Percentiles rank a stretch among this genome's conserved stretches.
Evolutionary conservation across 1,139 yeast genomes (phyloP).

Genomic region (Suhomyces terraborum): DNA sequence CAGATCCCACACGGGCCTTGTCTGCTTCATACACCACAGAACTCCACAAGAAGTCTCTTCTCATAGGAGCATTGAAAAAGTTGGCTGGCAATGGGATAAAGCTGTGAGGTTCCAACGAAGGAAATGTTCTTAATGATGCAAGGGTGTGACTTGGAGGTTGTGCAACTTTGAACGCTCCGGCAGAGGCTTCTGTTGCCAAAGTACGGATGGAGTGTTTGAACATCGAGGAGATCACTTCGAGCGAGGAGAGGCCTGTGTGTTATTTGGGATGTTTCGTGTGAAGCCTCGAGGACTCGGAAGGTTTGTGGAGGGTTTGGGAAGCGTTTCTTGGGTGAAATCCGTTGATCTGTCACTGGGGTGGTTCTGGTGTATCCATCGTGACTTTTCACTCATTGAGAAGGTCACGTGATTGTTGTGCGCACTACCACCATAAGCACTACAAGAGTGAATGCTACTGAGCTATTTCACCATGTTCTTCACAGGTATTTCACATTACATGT

Average conservation of each 20-base stretch:
- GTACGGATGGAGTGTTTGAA: constrained; percentile 32
- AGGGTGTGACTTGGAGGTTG: constrained; percentile 74
- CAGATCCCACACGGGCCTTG: constrained; percentile 83
- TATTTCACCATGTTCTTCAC: too few relatives aligned
- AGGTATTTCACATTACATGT: not conserved
- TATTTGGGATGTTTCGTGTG: not conserved
- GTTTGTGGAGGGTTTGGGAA: not conserved
- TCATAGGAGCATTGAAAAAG: constrained; percentile 69
- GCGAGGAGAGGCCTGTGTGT: not conserved
- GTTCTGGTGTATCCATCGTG: too few relatives aligned
- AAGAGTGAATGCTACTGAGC: too few relatives aligned
- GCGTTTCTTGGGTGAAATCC: too few relatives aligned
- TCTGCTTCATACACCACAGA: constrained; percentile 94
- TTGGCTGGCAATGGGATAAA: constrained; percentile 74
- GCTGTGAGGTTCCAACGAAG: constrained; percentile 81
- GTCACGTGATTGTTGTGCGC: not conserved
- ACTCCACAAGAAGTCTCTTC: constrained; percentile 92
- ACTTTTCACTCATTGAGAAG: not conserved
- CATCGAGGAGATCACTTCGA: constrained; percentile 18
- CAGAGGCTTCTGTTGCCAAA: constrained; percentile 34
- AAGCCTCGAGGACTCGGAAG: not conserved
- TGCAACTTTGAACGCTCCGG: constrained; percentile 28
- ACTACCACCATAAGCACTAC: too few relatives aligned
- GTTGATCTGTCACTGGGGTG: too few relatives aligned
- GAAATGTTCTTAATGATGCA: constrained; percentile 81